phyloP scores from a whole-genome alignment of 345 rosid genomes.

The Salix suchowensis region DNA sequence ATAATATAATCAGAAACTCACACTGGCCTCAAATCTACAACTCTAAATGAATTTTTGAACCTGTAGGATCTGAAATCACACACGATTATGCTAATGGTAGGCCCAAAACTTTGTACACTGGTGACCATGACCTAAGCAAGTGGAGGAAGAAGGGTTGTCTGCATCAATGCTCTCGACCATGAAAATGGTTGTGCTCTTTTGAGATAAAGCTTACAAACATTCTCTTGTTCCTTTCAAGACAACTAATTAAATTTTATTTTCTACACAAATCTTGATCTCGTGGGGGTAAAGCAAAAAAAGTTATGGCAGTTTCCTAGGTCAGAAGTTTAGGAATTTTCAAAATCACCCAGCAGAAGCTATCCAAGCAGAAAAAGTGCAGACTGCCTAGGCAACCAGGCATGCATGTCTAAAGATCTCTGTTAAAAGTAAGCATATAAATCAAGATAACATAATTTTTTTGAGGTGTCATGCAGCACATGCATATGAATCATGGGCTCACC shows the following conservation, averaged over 20 bases:
- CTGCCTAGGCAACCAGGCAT: background rate
- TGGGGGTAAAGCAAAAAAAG: background rate
- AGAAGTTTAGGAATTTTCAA: background rate
- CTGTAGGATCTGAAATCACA: background rate
- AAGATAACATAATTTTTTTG: background rate
- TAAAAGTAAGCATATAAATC: background rate
- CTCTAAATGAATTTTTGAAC: background rate
- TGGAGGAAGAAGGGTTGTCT: constrained; percentile 5
- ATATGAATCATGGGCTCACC: background rate
- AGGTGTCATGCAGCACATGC: background rate
- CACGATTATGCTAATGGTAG: constrained; percentile 8
- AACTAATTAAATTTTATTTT: background rate
- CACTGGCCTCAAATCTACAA: background rate
- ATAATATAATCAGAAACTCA: background rate
- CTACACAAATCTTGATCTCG: background rate
- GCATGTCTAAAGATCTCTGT: background rate
- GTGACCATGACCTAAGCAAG: constrained; percentile 13
- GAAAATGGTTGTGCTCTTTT: background rate
- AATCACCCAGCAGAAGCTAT: background rate
- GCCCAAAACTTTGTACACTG: background rate
- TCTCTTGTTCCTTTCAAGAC: background rate
- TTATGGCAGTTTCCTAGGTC: background rate
- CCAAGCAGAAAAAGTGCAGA: background rate
- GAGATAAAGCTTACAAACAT: background rate
- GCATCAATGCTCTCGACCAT: background rate